Conservation (phyloP, 169 alveolate genomes). For the Plasmodium adleri region DNA sequence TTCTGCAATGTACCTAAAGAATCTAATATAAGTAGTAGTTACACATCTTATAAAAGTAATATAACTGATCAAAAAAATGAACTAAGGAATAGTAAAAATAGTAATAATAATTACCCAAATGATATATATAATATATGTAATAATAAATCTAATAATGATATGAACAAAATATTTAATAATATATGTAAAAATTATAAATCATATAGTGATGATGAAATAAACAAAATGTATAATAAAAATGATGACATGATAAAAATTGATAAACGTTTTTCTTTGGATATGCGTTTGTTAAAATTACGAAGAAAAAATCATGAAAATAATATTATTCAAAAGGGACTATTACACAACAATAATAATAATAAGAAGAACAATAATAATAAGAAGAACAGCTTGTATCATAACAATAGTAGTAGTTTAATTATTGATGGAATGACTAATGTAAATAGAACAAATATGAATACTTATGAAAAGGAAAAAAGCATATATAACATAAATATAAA, state of each 20-base stretch:
- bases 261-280: slow-evolving; percentile 1
- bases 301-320: too few species aligned
- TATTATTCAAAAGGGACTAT: too few species aligned
- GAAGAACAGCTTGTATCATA: too few species aligned
- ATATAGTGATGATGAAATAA: slow-evolving; percentile 4
- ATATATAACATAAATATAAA: slow-evolving; percentile 1
- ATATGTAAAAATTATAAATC: not conserved
- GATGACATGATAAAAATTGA: not conserved
- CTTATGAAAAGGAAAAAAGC: not conserved
- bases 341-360: not conserved
- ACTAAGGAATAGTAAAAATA: too few species aligned
- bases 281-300: not conserved
- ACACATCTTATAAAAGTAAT: too few species aligned
- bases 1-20: too few species aligned
- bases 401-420: not conserved
- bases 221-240: not conserved
- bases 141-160: too few species aligned
- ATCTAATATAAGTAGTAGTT: too few species aligned
- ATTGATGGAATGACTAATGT: not conserved
- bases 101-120: too few species aligned
- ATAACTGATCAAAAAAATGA: too few species aligned
- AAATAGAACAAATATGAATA: not conserved
- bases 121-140: too few species aligned
- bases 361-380: not conserved
- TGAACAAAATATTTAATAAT: too few species aligned